Base-by-base conservation (phyloP, 805 yeast genomes). In the Pichia exigua region DNA sequence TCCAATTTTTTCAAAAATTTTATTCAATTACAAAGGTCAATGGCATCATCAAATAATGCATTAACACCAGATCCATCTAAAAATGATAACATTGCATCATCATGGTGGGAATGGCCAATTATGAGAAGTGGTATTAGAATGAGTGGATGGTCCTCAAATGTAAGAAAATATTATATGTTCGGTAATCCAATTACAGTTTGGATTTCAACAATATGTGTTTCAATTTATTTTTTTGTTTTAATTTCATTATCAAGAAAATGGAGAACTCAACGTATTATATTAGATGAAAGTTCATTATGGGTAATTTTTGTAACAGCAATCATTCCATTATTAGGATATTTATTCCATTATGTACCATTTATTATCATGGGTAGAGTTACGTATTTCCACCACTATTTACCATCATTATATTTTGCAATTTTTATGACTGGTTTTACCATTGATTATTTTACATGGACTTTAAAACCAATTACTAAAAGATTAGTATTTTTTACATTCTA, bases 61-160 rank as follows among this genome's bases (percentile, higher is more conserved):
- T 74, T 87, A 50, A 79, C 85, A 17, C 92, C 94, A 0, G 95
- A 87, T 62, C 70, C 72, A 13, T 87, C 86, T 59, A 83, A 84
- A 61, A 71, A 68, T 54, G 95, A 87, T 61, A 82, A 76, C 51
- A 76, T 87, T 56, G 87, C 92, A 4, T 82, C 89, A 17, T 59
- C 72, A 32, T 85, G 89, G 73, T 87, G 94, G 92, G 83, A 87
- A 71, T 87, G 95, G 95, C 92, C 94, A 39, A 67, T 82, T 12
- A 70, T 79, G 52, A 69, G 74, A 60, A 76, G 76, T 39, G 95
- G 95, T 45, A 74, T 87, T 56, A 75, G 94, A 57, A 84, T 87
- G 84, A 80, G 90, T 61, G 76, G 82, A 39, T 87, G 95, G 95
- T 76, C 78, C 12, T 64, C 67, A 46, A 71, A 68, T 38, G 72